phyloP scores from a whole-genome alignment of 2,329 filamentous ascomycete species.

The Pseudopithomyces chartarum region DNA sequence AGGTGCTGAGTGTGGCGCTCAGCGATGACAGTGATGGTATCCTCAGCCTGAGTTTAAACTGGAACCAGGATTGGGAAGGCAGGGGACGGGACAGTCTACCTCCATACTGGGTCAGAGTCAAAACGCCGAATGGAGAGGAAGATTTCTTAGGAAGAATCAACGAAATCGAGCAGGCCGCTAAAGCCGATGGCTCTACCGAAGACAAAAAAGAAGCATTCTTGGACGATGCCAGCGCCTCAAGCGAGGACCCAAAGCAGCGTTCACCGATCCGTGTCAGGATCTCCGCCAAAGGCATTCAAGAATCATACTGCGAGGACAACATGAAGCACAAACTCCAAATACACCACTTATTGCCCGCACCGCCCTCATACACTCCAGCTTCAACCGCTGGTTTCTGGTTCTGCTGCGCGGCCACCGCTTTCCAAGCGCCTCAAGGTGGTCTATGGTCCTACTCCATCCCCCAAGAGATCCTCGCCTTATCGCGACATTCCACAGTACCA shows the following conservation, averaged over 20 bases:
- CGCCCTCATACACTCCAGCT: constrained; percentile 8
- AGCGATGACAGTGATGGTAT: constrained; percentile 37
- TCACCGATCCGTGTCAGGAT: constrained; percentile 22
- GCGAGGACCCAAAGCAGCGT: constrained; percentile 7
- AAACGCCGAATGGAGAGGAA: constrained; percentile 12
- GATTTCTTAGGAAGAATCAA: constrained; percentile 18
- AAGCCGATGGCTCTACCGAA: constrained; percentile 12
- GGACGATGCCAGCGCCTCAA: constrained; percentile 25
- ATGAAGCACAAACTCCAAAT: constrained; percentile 15
- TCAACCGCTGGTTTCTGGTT: constrained; percentile 59
- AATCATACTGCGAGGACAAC: constrained; percentile 23
- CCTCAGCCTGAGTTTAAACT: constrained; percentile 24
- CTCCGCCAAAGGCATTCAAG: constrained; percentile 27
- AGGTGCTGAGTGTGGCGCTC: constrained; percentile 28
- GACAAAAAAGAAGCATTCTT: constrained; percentile 22
- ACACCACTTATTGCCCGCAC: constrained; percentile 18
- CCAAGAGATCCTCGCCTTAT: constrained; percentile 56
- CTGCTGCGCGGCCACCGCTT: constrained; percentile 60
- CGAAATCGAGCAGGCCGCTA: constrained; percentile 9
- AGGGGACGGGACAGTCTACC: constrained; percentile 26
- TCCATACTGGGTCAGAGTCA: constrained; percentile 31
- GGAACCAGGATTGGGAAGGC: constrained; percentile 27
- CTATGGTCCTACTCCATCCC: constrained; percentile 67
- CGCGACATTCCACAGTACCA: constrained; percentile 59
- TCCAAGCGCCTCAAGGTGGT: constrained; percentile 58